These are phyloP conservation scores for Raphidocelis subcapitata DNA, from an alignment of 139 green algal genomes.

Conservation along the genomic window DNA sequence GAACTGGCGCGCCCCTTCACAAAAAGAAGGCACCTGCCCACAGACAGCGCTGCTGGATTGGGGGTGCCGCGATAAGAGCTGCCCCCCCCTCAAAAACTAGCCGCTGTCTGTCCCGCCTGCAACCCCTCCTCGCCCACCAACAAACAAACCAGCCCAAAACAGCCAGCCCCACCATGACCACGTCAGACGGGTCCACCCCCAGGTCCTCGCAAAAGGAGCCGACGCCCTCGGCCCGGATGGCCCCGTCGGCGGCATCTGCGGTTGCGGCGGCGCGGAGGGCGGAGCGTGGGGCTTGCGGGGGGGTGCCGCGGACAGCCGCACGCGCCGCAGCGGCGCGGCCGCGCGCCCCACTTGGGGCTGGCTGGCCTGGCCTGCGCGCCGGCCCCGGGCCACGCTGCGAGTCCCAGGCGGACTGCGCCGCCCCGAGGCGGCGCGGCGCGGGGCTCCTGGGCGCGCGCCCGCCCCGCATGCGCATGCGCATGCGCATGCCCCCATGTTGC, in stretches of 20 bases:
- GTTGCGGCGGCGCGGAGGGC: too few species aligned
- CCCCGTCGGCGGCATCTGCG: slow-evolving; percentile 44
- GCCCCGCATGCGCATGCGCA: not conserved
- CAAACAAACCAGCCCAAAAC: not conserved
- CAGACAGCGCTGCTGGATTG: not conserved
- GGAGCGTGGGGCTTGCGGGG: too few species aligned
- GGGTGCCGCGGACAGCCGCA: not conserved
- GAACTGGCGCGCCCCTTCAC: not conserved
- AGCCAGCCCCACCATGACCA: slow-evolving; percentile 56
- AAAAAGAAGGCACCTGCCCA: not conserved
- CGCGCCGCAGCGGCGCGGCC: not conserved
- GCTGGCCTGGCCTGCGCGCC: not conserved
- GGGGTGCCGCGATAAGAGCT: not conserved
- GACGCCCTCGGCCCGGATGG: slow-evolving; percentile 74
- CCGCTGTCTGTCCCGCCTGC: not conserved
- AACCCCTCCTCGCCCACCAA: not conserved
- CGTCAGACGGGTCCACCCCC: slow-evolving; percentile 75
- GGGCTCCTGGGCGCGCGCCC: too few species aligned
- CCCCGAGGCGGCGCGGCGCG: too few species aligned
- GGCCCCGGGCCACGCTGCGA: too few species aligned
- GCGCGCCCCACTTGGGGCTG: not conserved
- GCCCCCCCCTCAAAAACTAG: not conserved
- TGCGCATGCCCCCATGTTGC: too few species aligned
- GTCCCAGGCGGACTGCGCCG: too few species aligned
- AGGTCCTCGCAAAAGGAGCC: slow-evolving; percentile 77